A percentile compares a stretch with the other conserved stretches of the same genome.
phyloP scores from a whole-genome alignment of 2,329 filamentous ascomycete species.

The Mycosphaerella sp. region DNA sequence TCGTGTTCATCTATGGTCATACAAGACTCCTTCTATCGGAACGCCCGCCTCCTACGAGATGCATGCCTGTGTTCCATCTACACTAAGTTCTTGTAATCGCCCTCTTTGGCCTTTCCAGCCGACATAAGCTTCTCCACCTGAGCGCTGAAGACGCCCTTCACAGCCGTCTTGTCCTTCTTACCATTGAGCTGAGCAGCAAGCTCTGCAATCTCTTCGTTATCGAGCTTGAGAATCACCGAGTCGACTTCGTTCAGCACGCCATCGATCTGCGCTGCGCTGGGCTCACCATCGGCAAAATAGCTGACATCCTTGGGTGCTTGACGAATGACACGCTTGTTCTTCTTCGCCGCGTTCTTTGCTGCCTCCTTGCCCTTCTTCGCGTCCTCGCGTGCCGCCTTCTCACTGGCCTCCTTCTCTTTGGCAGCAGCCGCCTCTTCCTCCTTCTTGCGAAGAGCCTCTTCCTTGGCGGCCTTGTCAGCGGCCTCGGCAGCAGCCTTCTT shows the following conservation, averaged over 20 bases:
- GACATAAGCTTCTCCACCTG: slow-evolving; percentile 72
- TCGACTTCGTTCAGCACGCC: slow-evolving; percentile 79
- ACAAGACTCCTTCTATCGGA: not conserved
- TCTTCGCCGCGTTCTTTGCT: slow-evolving; percentile 98
- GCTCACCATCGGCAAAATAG: slow-evolving; percentile 72
- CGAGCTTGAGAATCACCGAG: slow-evolving; percentile 77
- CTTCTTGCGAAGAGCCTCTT: slow-evolving; percentile 78
- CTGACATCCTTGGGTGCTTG: slow-evolving; percentile 93
- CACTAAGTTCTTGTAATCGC: slow-evolving; percentile 60
- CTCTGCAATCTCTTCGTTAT: slow-evolving; percentile 80
- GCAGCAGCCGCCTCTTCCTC: slow-evolving; percentile 59
- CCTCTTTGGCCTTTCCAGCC: slow-evolving; percentile 79
- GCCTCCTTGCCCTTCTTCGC: slow-evolving; percentile 97
- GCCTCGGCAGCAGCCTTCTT: slow-evolving; percentile 86
- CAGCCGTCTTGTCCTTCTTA: slow-evolving; percentile 70
- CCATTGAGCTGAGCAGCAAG: slow-evolving; percentile 74
- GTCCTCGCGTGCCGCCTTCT: slow-evolving; percentile 76
- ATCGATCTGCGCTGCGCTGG: slow-evolving; percentile 75
- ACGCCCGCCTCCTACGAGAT: not conserved
- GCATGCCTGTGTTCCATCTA: slow-evolving; percentile 8
- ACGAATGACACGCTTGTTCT: slow-evolving; percentile 98
- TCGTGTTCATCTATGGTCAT: not conserved
- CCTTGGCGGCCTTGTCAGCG: slow-evolving; percentile 76
- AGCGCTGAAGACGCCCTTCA: slow-evolving; percentile 74
- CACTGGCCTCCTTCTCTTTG: slow-evolving; percentile 77